Conservation (phyloP, 1,284 basidiomycete species). For the Marasmius sp. region DNA sequence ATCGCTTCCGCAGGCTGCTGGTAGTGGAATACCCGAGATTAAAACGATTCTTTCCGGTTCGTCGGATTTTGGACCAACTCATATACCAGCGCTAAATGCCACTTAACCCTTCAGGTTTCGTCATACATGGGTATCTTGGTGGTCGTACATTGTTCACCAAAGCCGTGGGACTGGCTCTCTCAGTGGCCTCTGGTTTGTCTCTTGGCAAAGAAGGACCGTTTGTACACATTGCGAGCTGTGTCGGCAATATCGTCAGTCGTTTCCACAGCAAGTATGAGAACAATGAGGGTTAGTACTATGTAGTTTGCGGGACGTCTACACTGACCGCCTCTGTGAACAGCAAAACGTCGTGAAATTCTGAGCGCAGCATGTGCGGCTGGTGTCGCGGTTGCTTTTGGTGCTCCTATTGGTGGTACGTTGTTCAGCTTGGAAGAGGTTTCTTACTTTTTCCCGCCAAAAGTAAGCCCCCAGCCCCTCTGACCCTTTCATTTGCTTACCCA, state of each 20-base stretch:
- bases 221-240: conserved; percentile 93
- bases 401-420: conserved; percentile 90
- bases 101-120: conserved; percentile 67
- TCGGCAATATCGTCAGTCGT: conserved; percentile 93
- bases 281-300: conserved; percentile 73
- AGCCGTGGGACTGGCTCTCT: conserved; percentile 84
- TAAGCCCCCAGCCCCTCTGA: conserved; percentile 16
- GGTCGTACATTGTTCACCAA: conserved; percentile 91
- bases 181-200: conserved; percentile 88
- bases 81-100: conserved; percentile 2
- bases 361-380: conserved; percentile 92
- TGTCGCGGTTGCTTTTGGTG: conserved; percentile 90
- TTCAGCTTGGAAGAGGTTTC: conserved; percentile 95
- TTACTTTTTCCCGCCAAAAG: conserved; percentile 94
- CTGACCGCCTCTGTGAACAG: conserved; percentile 35
- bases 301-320: conserved; percentile 3
- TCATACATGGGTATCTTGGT: conserved; percentile 97
- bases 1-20: conserved; percentile 66
- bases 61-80: conserved; percentile 29
- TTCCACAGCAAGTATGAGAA: conserved; percentile 87
- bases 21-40: conserved; percentile 95
- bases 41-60: conserved; percentile 90
- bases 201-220: conserved; percentile 96
- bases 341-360: conserved; percentile 88
- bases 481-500: neutral